These are phyloP conservation scores for Pythium dissimile DNA, from an alignment of 352 stramenopile genomes.

Conservation along the genomic window DNA sequence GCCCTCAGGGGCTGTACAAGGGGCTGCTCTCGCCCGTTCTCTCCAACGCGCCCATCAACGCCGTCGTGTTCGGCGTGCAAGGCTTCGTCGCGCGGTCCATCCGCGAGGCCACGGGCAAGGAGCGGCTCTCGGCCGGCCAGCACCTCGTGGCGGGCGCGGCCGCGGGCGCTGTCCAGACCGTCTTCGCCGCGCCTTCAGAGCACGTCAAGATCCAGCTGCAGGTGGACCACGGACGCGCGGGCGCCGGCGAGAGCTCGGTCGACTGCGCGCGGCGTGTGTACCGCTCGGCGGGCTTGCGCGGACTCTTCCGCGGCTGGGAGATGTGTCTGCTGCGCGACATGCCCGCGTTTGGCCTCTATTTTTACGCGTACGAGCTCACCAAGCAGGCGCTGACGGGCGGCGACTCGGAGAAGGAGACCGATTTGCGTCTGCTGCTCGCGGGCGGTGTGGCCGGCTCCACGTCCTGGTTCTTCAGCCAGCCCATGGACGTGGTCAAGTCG, in stretches of 20 bases:
- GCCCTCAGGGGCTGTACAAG: constrained; percentile 65
- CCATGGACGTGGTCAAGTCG: constrained; percentile 90
- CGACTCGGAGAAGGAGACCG: constrained; percentile 58
- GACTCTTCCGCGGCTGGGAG: constrained; percentile 68
- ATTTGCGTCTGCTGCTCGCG: constrained; percentile 64
- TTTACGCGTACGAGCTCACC: constrained; percentile 73
- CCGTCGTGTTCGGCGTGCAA: constrained; percentile 78
- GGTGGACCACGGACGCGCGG: constrained; percentile 41
- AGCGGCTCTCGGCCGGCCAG: constrained; percentile 32
- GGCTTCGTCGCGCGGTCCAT: constrained; percentile 48
- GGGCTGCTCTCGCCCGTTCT: constrained; percentile 75
- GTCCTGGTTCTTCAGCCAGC: constrained; percentile 78
- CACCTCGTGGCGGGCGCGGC: constrained; percentile 60
- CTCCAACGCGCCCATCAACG: constrained; percentile 85
- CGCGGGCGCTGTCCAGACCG: constrained; percentile 60
- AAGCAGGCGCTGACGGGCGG: constrained; percentile 53
- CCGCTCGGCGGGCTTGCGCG: constrained; percentile 32
- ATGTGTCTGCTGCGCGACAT: constrained; percentile 70
- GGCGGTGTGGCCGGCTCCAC: constrained; percentile 72
- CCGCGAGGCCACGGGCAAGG: constrained; percentile 27
- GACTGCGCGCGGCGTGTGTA: constrained; percentile 43
- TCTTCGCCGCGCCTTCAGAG: constrained; percentile 71
- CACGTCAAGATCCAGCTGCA: constrained; percentile 86
- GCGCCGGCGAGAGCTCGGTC: constrained; percentile 42
- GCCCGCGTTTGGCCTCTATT: constrained; percentile 78